A percentile compares a stretch with the other conserved stretches of the same genome.
These are phyloP conservation scores for Gonapodya prolifera DNA, from an alignment of 192 early-diverging fungal genomes.

Conservation along the genomic window DNA sequence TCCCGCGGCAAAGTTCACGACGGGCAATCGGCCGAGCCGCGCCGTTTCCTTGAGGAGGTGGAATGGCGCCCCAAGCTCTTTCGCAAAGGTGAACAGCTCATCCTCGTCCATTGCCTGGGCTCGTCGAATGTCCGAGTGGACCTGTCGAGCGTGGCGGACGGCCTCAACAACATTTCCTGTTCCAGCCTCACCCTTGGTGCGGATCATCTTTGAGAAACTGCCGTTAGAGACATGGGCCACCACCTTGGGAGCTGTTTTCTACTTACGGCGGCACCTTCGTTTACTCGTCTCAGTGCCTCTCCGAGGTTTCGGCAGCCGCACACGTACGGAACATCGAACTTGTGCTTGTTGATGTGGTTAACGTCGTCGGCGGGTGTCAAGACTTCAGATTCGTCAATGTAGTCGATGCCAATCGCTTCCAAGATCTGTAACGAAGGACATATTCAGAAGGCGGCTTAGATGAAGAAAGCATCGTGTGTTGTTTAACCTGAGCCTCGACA, in stretches of 20 bases:
- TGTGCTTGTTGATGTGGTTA: slow-evolving; percentile 92
- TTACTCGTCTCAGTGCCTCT: slow-evolving; percentile 90
- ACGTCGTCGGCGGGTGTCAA: slow-evolving; percentile 90
- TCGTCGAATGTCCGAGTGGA: slow-evolving; percentile 74
- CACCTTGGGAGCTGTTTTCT: too few relatives aligned
- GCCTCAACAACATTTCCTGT: slow-evolving; percentile 98
- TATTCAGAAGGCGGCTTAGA: neutral
- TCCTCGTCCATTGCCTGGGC: slow-evolving; percentile 72
- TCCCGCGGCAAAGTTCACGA: slow-evolving; percentile 97
- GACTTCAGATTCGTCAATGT: slow-evolving; percentile 97
- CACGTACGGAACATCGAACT: slow-evolving; percentile 87
- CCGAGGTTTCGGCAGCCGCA: slow-evolving; percentile 95
- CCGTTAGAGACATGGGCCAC: too few relatives aligned
- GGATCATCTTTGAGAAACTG: too few relatives aligned
- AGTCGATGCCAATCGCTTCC: slow-evolving; percentile 79
- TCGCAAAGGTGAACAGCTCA: slow-evolving; percentile 90
- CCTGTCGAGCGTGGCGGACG: slow-evolving; percentile 85
- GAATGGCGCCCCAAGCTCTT: slow-evolving; percentile 88
- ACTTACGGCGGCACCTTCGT: slow-evolving; percentile 96
- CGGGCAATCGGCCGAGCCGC: slow-evolving; percentile 77
- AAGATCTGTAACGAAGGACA: slow-evolving; percentile 48
- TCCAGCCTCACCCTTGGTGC: slow-evolving; percentile 97
- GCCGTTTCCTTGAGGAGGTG: slow-evolving; percentile 82
- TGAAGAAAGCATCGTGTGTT: too few relatives aligned
- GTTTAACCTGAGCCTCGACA: slow-evolving; percentile 80